phyloP scores from a whole-genome alignment of 31 red algal species.

The Endocladia muricata region DNA sequence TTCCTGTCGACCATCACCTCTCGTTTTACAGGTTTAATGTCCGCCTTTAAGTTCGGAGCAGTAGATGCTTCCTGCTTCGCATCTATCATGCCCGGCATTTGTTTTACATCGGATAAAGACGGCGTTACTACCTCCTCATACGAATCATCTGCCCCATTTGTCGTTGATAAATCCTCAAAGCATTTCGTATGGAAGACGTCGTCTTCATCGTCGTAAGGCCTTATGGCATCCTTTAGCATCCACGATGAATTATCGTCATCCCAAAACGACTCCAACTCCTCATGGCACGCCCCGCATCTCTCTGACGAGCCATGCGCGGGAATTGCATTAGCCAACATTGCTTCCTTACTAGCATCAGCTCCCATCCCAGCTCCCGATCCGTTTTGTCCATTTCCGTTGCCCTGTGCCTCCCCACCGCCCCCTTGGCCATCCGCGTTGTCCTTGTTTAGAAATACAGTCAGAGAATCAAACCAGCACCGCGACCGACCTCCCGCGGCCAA shows the following conservation, averaged over 20 bases:
- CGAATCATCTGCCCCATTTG: constrained; percentile 4
- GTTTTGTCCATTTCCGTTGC: neutral
- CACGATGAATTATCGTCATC: constrained; percentile 70
- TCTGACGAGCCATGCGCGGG: constrained; percentile 48
- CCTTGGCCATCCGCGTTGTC: neutral
- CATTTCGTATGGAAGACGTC: constrained; percentile 55
- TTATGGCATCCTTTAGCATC: constrained; percentile 68
- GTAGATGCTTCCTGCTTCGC: too few species aligned
- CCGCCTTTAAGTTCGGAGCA: too few species aligned
- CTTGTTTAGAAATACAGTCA: constrained; percentile 23
- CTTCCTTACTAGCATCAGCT: constrained; percentile 12
- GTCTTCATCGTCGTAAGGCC: constrained; percentile 44
- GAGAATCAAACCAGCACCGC: constrained; percentile 58
- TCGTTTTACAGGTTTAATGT: too few species aligned
- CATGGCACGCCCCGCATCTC: constrained; percentile 60
- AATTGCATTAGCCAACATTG: constrained; percentile 24
- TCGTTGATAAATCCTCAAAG: neutral
- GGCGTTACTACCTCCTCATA: too few species aligned
- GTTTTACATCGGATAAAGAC: too few species aligned
- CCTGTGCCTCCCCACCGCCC: neutral
- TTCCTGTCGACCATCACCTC: too few species aligned
- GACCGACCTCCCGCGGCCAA: constrained; percentile 34
- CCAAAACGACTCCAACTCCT: constrained; percentile 77
- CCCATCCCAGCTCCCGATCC: neutral
- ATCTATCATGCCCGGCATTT: too few species aligned